Percentiles rank a stretch among this genome's conserved stretches.
Evolutionary conservation across 1,139 yeast species (phyloP).

Genomic region (Casaregolazyma lundiana): DNA sequence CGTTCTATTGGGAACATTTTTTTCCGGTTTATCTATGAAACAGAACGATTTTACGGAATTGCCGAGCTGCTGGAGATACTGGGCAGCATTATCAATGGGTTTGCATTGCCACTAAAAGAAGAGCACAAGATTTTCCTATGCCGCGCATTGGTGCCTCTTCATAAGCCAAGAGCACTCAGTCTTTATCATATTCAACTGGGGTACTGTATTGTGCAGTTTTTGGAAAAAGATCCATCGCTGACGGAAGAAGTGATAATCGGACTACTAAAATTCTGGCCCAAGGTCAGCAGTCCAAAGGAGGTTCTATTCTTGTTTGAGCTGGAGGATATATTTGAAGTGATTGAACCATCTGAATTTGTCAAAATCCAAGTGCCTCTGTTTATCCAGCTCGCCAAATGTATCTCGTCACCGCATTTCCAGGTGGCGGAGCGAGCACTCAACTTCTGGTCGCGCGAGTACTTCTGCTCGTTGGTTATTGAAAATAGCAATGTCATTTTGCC

Average conservation of each 20-base stretch:
- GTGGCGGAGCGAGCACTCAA: slow-evolving; percentile 93
- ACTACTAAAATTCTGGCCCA: slow-evolving; percentile 92
- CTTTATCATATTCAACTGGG: slow-evolving; percentile 95
- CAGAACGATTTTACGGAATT: slow-evolving; percentile 92
- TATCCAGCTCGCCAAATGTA: slow-evolving; percentile 91
- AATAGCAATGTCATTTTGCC: slow-evolving; percentile 88
- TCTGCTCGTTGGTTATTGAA: slow-evolving; percentile 83
- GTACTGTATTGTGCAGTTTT: slow-evolving; percentile 92
- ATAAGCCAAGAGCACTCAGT: slow-evolving; percentile 82
- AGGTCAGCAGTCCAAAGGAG: slow-evolving; percentile 90
- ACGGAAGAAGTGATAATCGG: slow-evolving; percentile 97
- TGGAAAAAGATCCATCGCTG: slow-evolving; percentile 86
- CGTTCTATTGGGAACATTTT: slow-evolving; percentile 89
- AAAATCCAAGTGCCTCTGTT: slow-evolving; percentile 91
- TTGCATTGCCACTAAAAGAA: slow-evolving; percentile 93
- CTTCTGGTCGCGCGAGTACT: slow-evolving; percentile 93
- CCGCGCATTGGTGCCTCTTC: slow-evolving; percentile 87
- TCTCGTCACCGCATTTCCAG: slow-evolving; percentile 93
- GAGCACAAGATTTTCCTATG: slow-evolving; percentile 91
- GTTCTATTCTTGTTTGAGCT: slow-evolving; percentile 93
- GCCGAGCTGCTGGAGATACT: slow-evolving; percentile 91
- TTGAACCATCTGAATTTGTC: slow-evolving; percentile 88
- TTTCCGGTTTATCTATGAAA: slow-evolving; percentile 88
- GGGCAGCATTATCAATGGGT: slow-evolving; percentile 95
- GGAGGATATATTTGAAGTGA: slow-evolving; percentile 93